Conservation (phyloP, 1,139 yeast genomes). For the Magnusiomyces fungicola region DNA sequence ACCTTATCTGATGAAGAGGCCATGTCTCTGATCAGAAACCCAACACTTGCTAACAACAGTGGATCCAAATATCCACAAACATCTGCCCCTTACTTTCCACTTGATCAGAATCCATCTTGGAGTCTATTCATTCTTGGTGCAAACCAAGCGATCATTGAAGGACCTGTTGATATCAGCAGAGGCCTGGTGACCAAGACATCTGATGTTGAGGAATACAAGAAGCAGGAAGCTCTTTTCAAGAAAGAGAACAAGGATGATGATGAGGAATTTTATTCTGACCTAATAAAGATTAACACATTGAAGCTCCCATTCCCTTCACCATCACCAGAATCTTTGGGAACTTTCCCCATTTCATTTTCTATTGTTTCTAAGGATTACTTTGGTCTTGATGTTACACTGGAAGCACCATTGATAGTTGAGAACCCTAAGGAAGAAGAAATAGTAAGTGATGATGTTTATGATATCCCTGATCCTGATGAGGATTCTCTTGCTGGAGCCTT, state of each 20-base stretch:
- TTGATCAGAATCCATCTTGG: slow-evolving; percentile 45
- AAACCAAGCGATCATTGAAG: slow-evolving; percentile 71
- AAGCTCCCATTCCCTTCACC: slow-evolving; percentile 66
- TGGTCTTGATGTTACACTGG: slow-evolving; percentile 34
- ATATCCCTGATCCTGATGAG: slow-evolving; percentile 53
- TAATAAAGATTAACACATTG: slow-evolving; percentile 53
- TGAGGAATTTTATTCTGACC: slow-evolving; percentile 18
- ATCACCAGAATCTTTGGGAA: slow-evolving; percentile 61
- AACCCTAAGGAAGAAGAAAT: slow-evolving; percentile 27
- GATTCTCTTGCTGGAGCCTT: slow-evolving; percentile 61
- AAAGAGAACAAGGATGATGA: neutral
- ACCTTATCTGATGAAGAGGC: slow-evolving; percentile 45
- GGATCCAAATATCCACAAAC: slow-evolving; percentile 63
- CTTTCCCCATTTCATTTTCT: slow-evolving; percentile 44
- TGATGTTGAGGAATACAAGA: slow-evolving; percentile 35
- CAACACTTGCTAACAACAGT: slow-evolving; percentile 53
- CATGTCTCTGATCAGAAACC: slow-evolving; percentile 63
- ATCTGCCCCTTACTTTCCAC: slow-evolving; percentile 71
- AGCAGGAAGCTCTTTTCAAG: neutral
- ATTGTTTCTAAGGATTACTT: slow-evolving; percentile 33
- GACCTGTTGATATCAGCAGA: slow-evolving; percentile 50
- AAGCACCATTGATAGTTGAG: slow-evolving; percentile 35
- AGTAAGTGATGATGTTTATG: slow-evolving; percentile 26
- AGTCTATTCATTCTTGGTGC: slow-evolving; percentile 55
- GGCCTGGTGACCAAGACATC: slow-evolving; percentile 49